Percentiles rank a stretch among this genome's conserved stretches.
phyloP scores from a whole-genome alignment of 2,329 filamentous ascomycete genomes.

The Elsinoe australis region DNA sequence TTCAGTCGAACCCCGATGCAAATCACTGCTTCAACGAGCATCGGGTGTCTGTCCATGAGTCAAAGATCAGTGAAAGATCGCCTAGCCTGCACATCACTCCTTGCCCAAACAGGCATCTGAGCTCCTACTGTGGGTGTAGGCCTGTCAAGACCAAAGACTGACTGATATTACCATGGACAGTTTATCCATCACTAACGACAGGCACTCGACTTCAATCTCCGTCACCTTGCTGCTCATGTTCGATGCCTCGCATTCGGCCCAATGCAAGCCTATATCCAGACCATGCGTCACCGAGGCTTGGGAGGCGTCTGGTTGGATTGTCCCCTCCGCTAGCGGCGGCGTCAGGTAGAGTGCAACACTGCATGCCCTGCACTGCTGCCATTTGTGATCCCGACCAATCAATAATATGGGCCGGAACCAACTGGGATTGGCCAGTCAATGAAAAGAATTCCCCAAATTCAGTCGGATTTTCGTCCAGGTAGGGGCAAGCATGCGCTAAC shows the following conservation, averaged over 20 bases:
- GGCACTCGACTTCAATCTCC: too few species aligned
- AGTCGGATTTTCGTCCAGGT: not conserved
- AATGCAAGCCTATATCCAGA: not conserved
- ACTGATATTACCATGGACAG: too few species aligned
- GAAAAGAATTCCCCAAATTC: too few species aligned
- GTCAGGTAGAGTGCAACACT: slow-evolving; percentile 10
- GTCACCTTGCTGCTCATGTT: too few species aligned
- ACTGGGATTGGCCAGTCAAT: not conserved
- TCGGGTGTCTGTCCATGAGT: too few species aligned
- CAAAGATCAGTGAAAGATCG: too few species aligned
- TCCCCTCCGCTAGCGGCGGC: not conserved
- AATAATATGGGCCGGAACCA: not conserved
- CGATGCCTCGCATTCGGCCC: slow-evolving; percentile 1
- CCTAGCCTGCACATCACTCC: not conserved
- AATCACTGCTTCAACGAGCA: not conserved
- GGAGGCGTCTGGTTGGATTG: slow-evolving; percentile 9
- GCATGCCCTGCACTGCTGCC: slow-evolving; percentile 13
- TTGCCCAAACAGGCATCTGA: slow-evolving; percentile 7
- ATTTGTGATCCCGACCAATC: not conserved
- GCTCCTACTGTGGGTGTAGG: not conserved
- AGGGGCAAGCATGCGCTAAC: too few species aligned
- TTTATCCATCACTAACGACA: too few species aligned
- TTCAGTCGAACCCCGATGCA: not conserved
- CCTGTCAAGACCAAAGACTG: not conserved
- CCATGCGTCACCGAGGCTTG: too few species aligned